These are phyloP conservation scores for Vigna radiata DNA, from an alignment of 306 rosid genomes.

Conservation along the genomic window DNA sequence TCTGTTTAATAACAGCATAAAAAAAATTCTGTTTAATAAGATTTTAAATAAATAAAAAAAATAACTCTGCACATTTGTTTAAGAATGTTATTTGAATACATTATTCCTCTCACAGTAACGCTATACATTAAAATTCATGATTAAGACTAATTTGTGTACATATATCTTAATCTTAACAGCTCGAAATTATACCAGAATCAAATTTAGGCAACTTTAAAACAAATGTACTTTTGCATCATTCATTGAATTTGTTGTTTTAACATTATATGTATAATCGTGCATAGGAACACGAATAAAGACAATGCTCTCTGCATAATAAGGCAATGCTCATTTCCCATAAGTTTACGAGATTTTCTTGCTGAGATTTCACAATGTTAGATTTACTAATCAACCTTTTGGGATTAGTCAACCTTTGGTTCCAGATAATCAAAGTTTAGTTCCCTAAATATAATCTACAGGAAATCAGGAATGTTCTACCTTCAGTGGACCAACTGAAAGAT, in stretches of 20 bases:
- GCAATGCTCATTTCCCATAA: not conserved
- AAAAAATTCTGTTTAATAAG: not conserved
- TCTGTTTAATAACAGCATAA: not conserved
- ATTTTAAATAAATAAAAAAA: no score
- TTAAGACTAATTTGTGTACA: not conserved
- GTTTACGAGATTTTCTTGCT: not conserved
- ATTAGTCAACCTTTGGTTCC: not conserved
- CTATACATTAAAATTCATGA: not conserved
- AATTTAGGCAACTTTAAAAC: not conserved
- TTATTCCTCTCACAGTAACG: no score
- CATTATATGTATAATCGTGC: not conserved
- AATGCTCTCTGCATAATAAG: no score
- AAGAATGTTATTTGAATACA: not conserved
- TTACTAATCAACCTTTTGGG: not conserved
- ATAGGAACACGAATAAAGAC: not conserved
- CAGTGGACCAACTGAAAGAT: not conserved
- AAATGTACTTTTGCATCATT: not conserved
- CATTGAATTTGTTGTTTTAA: not conserved
- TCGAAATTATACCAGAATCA: not conserved
- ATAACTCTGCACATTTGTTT: not conserved
- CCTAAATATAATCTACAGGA: not conserved
- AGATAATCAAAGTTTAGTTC: not conserved
- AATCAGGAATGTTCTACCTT: conserved; percentile 9
- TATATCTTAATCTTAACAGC: not conserved
- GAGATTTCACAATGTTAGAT: not conserved